phyloP scores from a whole-genome alignment of 2,329 filamentous ascomycete species.

The Aspergillus sergii region DNA sequence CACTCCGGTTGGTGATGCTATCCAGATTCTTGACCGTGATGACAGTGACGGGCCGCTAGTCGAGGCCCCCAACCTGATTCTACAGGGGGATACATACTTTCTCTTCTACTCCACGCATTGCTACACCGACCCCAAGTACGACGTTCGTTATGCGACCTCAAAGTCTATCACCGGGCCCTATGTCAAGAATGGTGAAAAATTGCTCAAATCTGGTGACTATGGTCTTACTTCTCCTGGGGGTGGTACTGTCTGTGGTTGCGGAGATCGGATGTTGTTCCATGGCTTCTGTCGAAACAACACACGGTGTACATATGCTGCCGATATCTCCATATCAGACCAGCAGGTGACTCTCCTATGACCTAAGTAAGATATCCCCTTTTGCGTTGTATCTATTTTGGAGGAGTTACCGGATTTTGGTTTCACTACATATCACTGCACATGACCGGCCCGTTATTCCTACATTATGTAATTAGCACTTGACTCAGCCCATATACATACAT shows the following conservation, averaged over 20 bases:
- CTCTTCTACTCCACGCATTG: constrained; percentile 66
- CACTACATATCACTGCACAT: not conserved
- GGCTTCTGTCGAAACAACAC: constrained; percentile 29
- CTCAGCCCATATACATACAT: not conserved
- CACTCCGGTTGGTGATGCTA: constrained; percentile 54
- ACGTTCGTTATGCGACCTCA: constrained; percentile 62
- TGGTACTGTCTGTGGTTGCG: constrained; percentile 34
- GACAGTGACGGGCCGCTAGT: constrained; percentile 64
- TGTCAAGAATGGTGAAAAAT: constrained; percentile 34
- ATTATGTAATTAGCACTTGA: not conserved
- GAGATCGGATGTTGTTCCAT: constrained; percentile 37
- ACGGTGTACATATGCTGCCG: constrained; percentile 35
- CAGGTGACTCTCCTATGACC: constrained; percentile 16
- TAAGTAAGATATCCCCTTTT: no score
- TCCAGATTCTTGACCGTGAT: constrained; percentile 64
- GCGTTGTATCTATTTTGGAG: not conserved
- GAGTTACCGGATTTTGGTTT: not conserved
- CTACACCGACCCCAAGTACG: constrained; percentile 57
- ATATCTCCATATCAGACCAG: constrained; percentile 24
- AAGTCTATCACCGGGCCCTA: constrained; percentile 41
- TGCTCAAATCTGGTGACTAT: constrained; percentile 38
- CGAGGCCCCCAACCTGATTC: constrained; percentile 61
- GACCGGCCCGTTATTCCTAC: not conserved
- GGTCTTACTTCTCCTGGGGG: constrained; percentile 36
- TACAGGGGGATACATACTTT: constrained; percentile 53